These are phyloP conservation scores for Hypoxylon lenormandii DNA, from an alignment of 495 filamentous ascomycete genomes.

Conservation along the genomic window DNA sequence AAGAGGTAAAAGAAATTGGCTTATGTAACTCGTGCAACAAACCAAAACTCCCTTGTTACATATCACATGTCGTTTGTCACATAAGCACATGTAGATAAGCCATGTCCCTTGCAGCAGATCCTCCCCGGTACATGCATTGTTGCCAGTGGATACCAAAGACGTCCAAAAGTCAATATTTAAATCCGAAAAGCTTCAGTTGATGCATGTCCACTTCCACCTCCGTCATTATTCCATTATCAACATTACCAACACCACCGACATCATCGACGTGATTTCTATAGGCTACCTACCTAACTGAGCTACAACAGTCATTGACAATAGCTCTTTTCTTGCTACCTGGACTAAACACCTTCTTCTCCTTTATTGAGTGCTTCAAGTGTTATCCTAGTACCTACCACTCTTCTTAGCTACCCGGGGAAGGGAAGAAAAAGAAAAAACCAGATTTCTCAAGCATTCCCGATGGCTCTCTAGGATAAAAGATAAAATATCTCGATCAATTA, in stretches of 20 bases:
- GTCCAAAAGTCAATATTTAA: slow-evolving; percentile 41
- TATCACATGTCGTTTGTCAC: too few relatives aligned
- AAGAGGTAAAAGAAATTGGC: not conserved
- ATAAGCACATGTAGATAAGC: not conserved
- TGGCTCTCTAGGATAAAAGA: slow-evolving; percentile 5
- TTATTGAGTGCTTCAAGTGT: not conserved
- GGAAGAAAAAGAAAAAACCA: not conserved
- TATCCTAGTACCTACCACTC: slow-evolving; percentile 3
- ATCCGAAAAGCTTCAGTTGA: slow-evolving; percentile 1
- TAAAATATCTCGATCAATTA: not conserved
- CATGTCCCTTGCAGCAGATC: not conserved
- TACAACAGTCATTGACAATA: too few relatives aligned
- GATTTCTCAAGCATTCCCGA: not conserved
- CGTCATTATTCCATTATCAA: too few relatives aligned
- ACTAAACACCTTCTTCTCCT: too few relatives aligned
- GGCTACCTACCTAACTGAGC: too few relatives aligned
- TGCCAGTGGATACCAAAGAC: slow-evolving; percentile 38
- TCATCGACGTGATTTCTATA: too few relatives aligned
- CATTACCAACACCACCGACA: too few relatives aligned
- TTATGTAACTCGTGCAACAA: not conserved
- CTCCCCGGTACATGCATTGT: slow-evolving; percentile 16
- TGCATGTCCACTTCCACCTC: slow-evolving; percentile 5
- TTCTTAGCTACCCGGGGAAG: not conserved
- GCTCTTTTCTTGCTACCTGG: too few relatives aligned
- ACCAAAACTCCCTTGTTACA: too few relatives aligned